Evolutionary conservation across 768 basidiomycete species (phyloP).

Genomic region (Phylloporus sp.): DNA sequence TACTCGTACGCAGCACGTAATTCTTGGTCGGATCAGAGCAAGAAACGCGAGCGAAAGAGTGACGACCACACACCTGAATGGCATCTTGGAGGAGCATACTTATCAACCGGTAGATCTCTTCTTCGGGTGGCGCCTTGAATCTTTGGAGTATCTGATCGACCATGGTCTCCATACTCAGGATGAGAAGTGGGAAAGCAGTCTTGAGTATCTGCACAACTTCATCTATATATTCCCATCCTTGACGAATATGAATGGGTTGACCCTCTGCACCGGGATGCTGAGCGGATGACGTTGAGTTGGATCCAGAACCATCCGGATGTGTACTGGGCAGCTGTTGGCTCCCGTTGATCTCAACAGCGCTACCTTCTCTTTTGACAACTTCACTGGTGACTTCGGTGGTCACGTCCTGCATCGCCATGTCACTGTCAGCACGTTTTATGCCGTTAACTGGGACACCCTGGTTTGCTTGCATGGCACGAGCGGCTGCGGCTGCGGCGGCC

Average conservation of each 20-base stretch:
- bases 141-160: slow-evolving; percentile 89
- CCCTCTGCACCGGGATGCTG: slow-evolving; percentile 16
- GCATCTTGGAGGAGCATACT: slow-evolving; percentile 87
- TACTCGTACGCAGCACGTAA: slow-evolving; percentile 63
- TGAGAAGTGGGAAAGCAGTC: slow-evolving; percentile 91
- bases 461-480: slow-evolving; percentile 35
- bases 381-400: slow-evolving; percentile 27
- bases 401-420: slow-evolving; percentile 28
- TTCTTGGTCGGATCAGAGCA: slow-evolving; percentile 40
- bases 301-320: slow-evolving; percentile 17
- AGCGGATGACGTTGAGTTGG: slow-evolving; percentile 7
- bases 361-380: slow-evolving; percentile 22
- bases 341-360: slow-evolving; percentile 19
- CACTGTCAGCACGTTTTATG: slow-evolving; percentile 30
- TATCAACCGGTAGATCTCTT: slow-evolving; percentile 90
- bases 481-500: slow-evolving; percentile 32
- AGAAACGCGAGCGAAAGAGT: background rate
- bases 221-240: slow-evolving; percentile 87
- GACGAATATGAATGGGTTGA: slow-evolving; percentile 42
- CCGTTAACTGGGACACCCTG: slow-evolving; percentile 23
- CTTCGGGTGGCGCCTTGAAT: slow-evolving; percentile 86
- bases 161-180: slow-evolving; percentile 94
- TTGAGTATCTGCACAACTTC: slow-evolving; percentile 92
- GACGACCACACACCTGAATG: slow-evolving; percentile 53
- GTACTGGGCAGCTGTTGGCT: slow-evolving; percentile 18